Conservation (phyloP, 1,284 basidiomycete species). For the Leccinum fallax region DNA sequence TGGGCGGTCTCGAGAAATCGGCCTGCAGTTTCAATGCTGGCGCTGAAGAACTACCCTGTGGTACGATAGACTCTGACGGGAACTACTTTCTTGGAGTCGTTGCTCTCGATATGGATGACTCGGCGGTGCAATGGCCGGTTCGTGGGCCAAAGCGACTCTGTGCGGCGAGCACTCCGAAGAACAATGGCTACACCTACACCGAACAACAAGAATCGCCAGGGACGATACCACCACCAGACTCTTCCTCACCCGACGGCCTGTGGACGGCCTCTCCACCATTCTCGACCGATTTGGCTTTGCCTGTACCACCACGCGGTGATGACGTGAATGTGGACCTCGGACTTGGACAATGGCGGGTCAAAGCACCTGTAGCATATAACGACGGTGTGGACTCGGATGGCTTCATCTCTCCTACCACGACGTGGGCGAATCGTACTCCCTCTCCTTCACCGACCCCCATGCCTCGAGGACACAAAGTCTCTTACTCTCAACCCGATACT, state of each 20-base stretch:
- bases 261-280: background rate
- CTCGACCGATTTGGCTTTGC: background rate
- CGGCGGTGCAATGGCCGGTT: background rate
- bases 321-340: conserved; percentile 1
- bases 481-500: background rate
- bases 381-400: background rate
- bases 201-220: conserved; percentile 13
- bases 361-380: conserved; percentile 3
- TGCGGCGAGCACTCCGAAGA: conserved; percentile 12
- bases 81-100: background rate
- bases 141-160: background rate
- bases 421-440: background rate
- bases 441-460: background rate
- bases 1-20: background rate
- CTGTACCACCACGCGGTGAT: background rate
- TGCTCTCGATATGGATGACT: background rate
- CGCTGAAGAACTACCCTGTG: background rate
- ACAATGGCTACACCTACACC: background rate
- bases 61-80: background rate
- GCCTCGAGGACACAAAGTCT: background rate
- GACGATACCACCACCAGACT: conserved; percentile 22
- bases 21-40: background rate
- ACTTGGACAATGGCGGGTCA: conserved; percentile 1
- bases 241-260: conserved; percentile 23
- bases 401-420: background rate